Percentiles rank a stretch among this genome's conserved stretches.
Conservation (phyloP, 148 eudicot genomes). For the Camellia granthamiana region DNA sequence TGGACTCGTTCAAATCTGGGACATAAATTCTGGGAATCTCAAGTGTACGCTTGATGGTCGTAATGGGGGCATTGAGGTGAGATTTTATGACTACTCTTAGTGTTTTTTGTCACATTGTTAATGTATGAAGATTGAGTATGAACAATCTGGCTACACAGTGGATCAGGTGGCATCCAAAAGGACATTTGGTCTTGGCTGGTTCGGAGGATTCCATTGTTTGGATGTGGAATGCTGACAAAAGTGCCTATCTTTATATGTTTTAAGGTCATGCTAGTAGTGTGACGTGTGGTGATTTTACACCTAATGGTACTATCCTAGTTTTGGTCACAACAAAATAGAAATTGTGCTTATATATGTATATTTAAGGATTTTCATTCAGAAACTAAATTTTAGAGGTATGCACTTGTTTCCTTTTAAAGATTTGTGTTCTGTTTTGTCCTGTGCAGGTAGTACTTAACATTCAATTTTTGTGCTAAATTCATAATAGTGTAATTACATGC, state of each 20-base stretch:
- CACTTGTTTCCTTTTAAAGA: neutral
- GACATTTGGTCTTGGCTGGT: constrained; percentile 87
- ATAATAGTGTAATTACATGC: neutral
- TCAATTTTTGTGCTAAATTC: neutral
- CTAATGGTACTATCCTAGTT: constrained; percentile 49
- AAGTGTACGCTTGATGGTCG: constrained; percentile 81
- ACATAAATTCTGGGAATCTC: constrained; percentile 45
- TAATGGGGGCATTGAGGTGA: constrained; percentile 75
- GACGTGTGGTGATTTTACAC: constrained; percentile 94
- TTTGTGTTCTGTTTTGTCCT: neutral
- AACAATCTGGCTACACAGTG: constrained; percentile 50
- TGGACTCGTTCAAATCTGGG: constrained; percentile 75
- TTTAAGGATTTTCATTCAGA: neutral
- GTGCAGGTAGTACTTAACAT: neutral
- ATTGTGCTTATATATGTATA: neutral
- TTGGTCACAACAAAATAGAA: neutral
- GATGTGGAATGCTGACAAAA: constrained; percentile 97
- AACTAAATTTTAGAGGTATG: constrained; percentile 45
- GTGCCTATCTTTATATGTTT: constrained; percentile 57
- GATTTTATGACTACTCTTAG: constrained; percentile 10
- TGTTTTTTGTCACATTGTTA: neutral
- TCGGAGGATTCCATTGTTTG: constrained; percentile 75
- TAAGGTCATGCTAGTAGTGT: constrained; percentile 70
- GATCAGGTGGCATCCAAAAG: constrained; percentile 97
- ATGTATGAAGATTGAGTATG: constrained; percentile 10